Evolutionary conservation across 2,329 filamentous ascomycete species (phyloP).

Genomic region (Corynespora cassiicola): DNA sequence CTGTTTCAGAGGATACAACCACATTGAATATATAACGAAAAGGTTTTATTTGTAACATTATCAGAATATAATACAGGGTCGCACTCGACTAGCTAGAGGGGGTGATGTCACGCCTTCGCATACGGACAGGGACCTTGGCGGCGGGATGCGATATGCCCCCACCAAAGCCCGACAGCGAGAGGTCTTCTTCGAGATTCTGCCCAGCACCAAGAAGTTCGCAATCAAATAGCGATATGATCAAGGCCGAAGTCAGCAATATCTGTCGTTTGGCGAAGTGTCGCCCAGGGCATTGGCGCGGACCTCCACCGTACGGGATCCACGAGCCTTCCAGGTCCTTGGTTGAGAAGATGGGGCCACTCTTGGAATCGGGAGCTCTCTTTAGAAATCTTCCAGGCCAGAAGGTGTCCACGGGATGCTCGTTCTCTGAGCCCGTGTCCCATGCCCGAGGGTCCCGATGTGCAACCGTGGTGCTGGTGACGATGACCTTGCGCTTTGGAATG

Average conservation of each 20-base stretch:
- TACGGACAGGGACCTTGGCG: too few species aligned
- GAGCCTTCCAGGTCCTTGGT: not conserved
- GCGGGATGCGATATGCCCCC: too few species aligned
- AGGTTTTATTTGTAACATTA: too few species aligned
- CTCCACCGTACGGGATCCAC: conserved; percentile 10
- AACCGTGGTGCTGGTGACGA: conserved; percentile 30
- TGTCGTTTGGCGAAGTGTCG: conserved; percentile 7
- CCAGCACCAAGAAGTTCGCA: too few species aligned
- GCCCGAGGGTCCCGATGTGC: conserved; percentile 29
- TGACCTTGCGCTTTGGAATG: conserved; percentile 29
- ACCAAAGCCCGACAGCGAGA: too few species aligned
- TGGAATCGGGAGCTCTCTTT: too few species aligned
- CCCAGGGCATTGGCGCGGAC: conserved; percentile 6
- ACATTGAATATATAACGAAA: too few species aligned
- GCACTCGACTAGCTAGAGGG: too few species aligned
- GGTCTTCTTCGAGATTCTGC: too few species aligned
- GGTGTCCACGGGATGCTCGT: conserved; percentile 28
- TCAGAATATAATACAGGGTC: too few species aligned
- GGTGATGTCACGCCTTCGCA: too few species aligned
- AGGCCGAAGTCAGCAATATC: not conserved
- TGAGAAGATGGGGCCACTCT: conserved; percentile 1
- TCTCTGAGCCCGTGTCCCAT: conserved; percentile 34
- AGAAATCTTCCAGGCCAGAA: conserved; percentile 48
- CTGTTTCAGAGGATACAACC: too few species aligned
- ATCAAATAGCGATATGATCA: not conserved